Conservation (phyloP, 225 moss, liverwort and hornwort genomes). For the Pleurozium schreberi region DNA sequence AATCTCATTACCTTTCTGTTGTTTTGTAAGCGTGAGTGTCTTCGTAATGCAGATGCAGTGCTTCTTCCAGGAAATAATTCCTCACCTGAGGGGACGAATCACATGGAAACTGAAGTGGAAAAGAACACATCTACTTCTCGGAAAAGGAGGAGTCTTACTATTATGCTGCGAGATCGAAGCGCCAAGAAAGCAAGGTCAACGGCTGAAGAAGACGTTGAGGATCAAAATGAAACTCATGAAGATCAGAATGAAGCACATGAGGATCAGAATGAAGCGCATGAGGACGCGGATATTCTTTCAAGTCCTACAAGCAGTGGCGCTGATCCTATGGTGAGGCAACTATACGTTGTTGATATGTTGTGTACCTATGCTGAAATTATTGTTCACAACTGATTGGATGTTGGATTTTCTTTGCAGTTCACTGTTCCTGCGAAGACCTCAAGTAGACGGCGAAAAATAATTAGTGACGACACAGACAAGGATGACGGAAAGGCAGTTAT, state of each 20-base stretch:
- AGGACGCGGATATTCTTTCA: constrained; percentile 5
- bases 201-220: constrained; percentile 12
- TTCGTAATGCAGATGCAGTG: constrained; percentile 9
- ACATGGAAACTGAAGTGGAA: constrained; percentile 39
- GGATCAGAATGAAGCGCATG: constrained; percentile 7
- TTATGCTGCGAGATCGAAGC: constrained; percentile 32
- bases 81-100: constrained; percentile 24
- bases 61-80: constrained; percentile 2
- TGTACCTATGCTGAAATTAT: background rate
- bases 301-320: constrained; percentile 25
- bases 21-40: background rate
- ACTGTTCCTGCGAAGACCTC: background rate
- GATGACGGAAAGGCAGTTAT: background rate
- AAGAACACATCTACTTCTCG: constrained; percentile 10
- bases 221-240: background rate
- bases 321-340: constrained; percentile 13
- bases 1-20: background rate
- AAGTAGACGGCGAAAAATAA: background rate
- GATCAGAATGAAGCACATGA: background rate
- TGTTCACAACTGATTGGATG: background rate
- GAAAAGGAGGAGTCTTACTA: constrained; percentile 41
- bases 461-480: background rate
- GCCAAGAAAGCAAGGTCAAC: constrained; percentile 7
- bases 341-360: background rate
- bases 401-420: background rate